phyloP scores from a whole-genome alignment of 1,284 basidiomycete species.

The Ceratobasidium sp. region DNA sequence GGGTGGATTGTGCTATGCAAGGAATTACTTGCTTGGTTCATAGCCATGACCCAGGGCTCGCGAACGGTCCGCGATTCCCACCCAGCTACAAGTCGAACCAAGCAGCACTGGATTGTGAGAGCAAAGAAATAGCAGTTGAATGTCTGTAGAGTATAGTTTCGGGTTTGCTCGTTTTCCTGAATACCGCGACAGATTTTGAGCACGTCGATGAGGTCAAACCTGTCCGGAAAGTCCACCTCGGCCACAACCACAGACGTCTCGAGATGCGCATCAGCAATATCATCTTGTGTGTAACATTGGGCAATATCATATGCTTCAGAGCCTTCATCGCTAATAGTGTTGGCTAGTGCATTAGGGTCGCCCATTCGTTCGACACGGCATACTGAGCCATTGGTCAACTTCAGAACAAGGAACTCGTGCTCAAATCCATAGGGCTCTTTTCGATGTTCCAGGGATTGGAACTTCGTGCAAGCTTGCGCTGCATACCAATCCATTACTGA shows the following conservation, averaged over 20 bases:
- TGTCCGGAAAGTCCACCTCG: background rate
- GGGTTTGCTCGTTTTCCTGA: background rate
- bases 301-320: background rate
- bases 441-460: background rate
- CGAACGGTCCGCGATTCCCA: too few species aligned
- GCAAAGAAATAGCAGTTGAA: slow-evolving; percentile 33
- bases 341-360: background rate
- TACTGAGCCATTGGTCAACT: background rate
- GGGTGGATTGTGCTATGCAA: too few species aligned
- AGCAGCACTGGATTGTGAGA: background rate
- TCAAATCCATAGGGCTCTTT: background rate
- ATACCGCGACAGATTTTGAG: background rate
- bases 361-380: background rate
- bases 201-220: background rate
- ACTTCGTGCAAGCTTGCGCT: background rate
- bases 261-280: background rate
- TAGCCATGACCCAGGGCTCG: too few species aligned
- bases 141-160: background rate
- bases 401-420: background rate
- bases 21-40: too few species aligned
- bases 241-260: background rate
- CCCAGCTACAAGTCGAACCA: background rate
- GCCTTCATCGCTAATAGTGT: background rate
- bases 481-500: background rate
- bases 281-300: background rate